Conservation (phyloP, 306 rosid species). For the Dryas octopetala region DNA sequence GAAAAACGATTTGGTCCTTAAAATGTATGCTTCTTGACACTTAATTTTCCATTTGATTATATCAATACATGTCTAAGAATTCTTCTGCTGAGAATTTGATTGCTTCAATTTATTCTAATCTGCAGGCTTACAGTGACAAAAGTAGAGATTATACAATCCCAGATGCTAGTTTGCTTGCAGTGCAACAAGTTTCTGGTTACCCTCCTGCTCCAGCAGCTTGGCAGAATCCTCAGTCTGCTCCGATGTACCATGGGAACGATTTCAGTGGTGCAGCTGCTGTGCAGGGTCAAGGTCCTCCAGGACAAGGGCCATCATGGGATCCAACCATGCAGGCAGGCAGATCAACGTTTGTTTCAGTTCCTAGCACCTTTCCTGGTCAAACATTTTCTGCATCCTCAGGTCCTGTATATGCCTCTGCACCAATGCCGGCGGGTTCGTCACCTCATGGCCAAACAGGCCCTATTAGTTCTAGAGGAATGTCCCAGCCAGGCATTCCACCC, state of each 20-base stretch:
- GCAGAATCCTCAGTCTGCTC: slow-evolving; percentile 53
- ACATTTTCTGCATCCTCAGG: slow-evolving; percentile 42
- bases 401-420: slow-evolving; percentile 42
- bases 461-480: slow-evolving; percentile 36
- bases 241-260: slow-evolving; percentile 46
- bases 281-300: slow-evolving; percentile 56
- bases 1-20: slow-evolving; percentile 50
- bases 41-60: slow-evolving; percentile 36
- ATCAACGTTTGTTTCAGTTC: slow-evolving; percentile 44
- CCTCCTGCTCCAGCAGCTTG: slow-evolving; percentile 40
- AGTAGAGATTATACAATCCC: slow-evolving; percentile 70
- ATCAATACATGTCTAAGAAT: slow-evolving; percentile 13
- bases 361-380: slow-evolving; percentile 56
- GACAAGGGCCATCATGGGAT: slow-evolving; percentile 77
- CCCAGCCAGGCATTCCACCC: slow-evolving; percentile 35
- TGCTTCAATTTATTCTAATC: slow-evolving; percentile 13
- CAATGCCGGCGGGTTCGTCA: slow-evolving; percentile 54
- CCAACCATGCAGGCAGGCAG: slow-evolving; percentile 51
- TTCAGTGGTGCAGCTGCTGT: slow-evolving; percentile 33
- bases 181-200: slow-evolving; percentile 36
- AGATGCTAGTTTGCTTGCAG: slow-evolving; percentile 44
- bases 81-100: slow-evolving; percentile 6
- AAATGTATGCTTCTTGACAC: slow-evolving; percentile 76
- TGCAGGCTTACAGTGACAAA: slow-evolving; percentile 85
- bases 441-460: slow-evolving; percentile 44